Conservation (phyloP, 75 land plant genomes). For the Picea sitchensis region DNA sequence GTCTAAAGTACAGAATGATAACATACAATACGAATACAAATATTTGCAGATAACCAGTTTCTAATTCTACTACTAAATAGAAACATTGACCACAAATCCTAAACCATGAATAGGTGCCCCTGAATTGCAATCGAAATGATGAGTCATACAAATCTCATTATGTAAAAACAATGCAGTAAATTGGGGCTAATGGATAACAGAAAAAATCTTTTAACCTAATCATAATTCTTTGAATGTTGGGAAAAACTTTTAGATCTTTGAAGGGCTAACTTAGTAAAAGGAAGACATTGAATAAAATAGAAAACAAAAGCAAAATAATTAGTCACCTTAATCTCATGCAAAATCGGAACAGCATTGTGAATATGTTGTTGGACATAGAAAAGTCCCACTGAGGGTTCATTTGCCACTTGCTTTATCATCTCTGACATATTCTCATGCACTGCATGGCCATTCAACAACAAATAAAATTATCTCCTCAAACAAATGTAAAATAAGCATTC, state of each 20-base stretch:
- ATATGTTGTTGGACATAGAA: slow-evolving; percentile 53
- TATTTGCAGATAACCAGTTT: background rate
- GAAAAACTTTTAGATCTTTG: background rate
- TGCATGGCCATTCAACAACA: slow-evolving; percentile 5
- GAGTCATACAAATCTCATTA: too few species aligned
- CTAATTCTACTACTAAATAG: too few species aligned
- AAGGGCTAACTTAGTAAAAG: background rate
- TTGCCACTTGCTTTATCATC: slow-evolving; percentile 35
- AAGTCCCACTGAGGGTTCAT: slow-evolving; percentile 51
- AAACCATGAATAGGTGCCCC: too few species aligned
- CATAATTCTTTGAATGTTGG: background rate
- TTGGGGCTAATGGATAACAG: background rate
- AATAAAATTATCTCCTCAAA: too few species aligned
- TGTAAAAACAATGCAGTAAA: too few species aligned
- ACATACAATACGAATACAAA: background rate
- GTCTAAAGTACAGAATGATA: background rate
- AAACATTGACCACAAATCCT: too few species aligned
- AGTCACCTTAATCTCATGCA: slow-evolving; percentile 33
- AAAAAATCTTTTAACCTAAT: background rate
- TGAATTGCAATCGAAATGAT: too few species aligned
- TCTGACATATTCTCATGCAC: slow-evolving; percentile 39
- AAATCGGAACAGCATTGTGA: slow-evolving; percentile 46
- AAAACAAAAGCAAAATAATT: background rate
- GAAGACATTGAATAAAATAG: background rate
- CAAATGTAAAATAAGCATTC: too few species aligned